Evolutionary conservation across 495 filamentous ascomycete genomes (phyloP).

Genomic region (Ascobolus immersus): DNA sequence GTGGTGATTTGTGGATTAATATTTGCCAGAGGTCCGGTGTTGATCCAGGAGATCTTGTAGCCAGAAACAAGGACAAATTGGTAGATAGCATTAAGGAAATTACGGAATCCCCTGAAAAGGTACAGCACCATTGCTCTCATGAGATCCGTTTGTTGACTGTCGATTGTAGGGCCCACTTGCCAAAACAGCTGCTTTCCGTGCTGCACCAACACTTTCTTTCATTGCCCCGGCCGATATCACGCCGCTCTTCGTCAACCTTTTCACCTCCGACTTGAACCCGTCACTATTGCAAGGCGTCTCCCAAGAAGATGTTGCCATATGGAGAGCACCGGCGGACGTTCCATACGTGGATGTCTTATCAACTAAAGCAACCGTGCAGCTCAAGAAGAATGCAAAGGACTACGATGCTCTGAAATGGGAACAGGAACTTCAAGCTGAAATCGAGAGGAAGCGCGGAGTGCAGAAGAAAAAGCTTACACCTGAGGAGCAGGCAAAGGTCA

Average conservation of each 20-base stretch:
- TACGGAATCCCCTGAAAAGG: too few species aligned
- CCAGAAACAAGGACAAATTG: too few species aligned
- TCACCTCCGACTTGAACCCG: slow-evolving; percentile 42
- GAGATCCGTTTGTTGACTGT: slow-evolving; percentile 15
- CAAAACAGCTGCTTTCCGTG: slow-evolving; percentile 31
- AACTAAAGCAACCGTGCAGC: slow-evolving; percentile 40
- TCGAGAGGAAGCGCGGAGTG: slow-evolving; percentile 66
- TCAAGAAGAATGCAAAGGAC: slow-evolving; percentile 60
- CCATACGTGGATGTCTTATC: slow-evolving; percentile 74
- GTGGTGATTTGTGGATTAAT: slow-evolving; percentile 61
- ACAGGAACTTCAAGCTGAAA: slow-evolving; percentile 61
- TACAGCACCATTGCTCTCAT: slow-evolving; percentile 15
- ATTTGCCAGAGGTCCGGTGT: slow-evolving; percentile 48
- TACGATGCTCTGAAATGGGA: slow-evolving; percentile 96
- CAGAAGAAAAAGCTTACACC: slow-evolving; percentile 68
- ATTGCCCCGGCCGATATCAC: slow-evolving; percentile 67
- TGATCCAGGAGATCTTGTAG: slow-evolving; percentile 60
- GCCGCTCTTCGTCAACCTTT: slow-evolving; percentile 44
- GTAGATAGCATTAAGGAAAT: too few species aligned
- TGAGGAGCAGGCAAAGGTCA: slow-evolving; percentile 72
- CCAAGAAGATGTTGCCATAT: slow-evolving; percentile 70
- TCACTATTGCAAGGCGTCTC: slow-evolving; percentile 41
- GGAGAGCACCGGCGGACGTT: slow-evolving; percentile 63
- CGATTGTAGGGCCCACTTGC: too few species aligned
- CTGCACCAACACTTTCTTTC: slow-evolving; percentile 75